These are phyloP conservation scores for Coniochaeta pulveracea DNA, from an alignment of 2,329 filamentous ascomycete genomes.

Conservation along the genomic window DNA sequence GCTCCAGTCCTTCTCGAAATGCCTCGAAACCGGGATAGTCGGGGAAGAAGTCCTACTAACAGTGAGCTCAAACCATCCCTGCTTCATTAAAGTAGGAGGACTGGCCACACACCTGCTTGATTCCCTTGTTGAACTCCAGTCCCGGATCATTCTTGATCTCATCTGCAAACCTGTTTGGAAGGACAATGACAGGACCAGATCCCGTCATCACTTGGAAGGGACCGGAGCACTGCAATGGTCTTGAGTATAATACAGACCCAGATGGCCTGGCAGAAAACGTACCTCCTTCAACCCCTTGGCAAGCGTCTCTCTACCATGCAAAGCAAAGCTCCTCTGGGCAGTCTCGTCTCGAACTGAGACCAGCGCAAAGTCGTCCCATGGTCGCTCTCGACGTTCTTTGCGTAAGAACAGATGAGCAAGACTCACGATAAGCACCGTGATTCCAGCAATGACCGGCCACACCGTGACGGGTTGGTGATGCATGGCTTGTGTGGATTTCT, in stretches of 20 bases:
- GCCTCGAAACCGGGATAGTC: background rate
- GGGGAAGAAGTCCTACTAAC: background rate
- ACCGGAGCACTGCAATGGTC: too few relatives aligned
- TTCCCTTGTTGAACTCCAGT: background rate
- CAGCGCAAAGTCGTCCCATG: background rate
- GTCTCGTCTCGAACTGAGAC: background rate
- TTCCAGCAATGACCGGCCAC: too few relatives aligned
- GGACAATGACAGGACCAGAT: background rate
- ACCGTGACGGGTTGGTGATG: too few relatives aligned
- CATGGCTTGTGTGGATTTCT: too few relatives aligned
- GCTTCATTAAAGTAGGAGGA: too few relatives aligned
- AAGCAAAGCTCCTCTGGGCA: background rate
- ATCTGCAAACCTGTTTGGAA: background rate
- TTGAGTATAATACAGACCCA: too few relatives aligned
- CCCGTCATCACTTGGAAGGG: background rate
- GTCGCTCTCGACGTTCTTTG: background rate
- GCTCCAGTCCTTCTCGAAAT: background rate
- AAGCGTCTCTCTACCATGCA: background rate
- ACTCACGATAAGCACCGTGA: too few relatives aligned
- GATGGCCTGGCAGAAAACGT: too few relatives aligned
- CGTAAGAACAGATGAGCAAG: background rate
- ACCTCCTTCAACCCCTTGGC: background rate
- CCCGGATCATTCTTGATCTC: background rate
- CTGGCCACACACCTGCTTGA: too few relatives aligned
- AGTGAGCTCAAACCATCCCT: too few relatives aligned